A percentile compares a stretch with the other conserved stretches of the same genome.
Conservation (phyloP, 495 filamentous ascomycete genomes). For the Mytilinidion resinicola region DNA sequence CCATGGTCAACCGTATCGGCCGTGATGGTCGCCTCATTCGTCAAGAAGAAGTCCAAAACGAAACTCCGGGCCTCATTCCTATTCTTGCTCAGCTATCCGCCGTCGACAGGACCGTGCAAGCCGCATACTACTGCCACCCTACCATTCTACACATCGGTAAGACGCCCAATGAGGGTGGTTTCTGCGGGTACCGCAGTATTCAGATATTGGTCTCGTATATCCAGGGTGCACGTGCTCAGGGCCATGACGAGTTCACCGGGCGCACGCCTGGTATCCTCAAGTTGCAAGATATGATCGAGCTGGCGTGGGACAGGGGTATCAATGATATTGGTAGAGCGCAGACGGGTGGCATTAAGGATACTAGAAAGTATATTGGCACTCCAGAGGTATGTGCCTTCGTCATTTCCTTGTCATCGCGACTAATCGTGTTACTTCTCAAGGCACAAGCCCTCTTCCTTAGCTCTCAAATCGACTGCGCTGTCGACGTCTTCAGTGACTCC, state of each 20-base stretch:
- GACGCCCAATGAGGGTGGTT: conserved; percentile 72
- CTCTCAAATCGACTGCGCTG: conserved; percentile 54
- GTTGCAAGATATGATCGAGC: conserved; percentile 84
- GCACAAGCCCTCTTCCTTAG: conserved; percentile 73
- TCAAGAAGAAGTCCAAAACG: conserved; percentile 51
- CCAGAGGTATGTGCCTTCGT: conserved; percentile 59
- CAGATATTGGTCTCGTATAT: conserved; percentile 88
- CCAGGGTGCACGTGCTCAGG: conserved; percentile 48
- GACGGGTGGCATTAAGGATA: conserved; percentile 81
- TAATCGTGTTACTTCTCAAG: conserved; percentile 37
- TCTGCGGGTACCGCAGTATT: conserved; percentile 97
- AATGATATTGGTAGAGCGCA: conserved; percentile 66
- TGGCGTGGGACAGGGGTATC: conserved; percentile 83
- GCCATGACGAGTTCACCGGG: conserved; percentile 52
- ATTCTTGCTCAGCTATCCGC: conserved; percentile 66
- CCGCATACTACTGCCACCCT: conserved; percentile 75
- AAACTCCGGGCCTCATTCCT: conserved; percentile 62
- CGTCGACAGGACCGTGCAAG: conserved; percentile 54
- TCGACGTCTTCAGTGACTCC: conserved; percentile 42
- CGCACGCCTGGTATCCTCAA: conserved; percentile 66
- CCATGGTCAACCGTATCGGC: conserved; percentile 49
- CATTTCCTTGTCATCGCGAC: background rate
- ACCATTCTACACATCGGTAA: conserved; percentile 76
- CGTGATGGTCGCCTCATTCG: conserved; percentile 45
- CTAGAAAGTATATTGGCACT: conserved; percentile 93